These are phyloP conservation scores for Vinca major DNA, from an alignment of 305 asterid genomes.

Conservation along the genomic window DNA sequence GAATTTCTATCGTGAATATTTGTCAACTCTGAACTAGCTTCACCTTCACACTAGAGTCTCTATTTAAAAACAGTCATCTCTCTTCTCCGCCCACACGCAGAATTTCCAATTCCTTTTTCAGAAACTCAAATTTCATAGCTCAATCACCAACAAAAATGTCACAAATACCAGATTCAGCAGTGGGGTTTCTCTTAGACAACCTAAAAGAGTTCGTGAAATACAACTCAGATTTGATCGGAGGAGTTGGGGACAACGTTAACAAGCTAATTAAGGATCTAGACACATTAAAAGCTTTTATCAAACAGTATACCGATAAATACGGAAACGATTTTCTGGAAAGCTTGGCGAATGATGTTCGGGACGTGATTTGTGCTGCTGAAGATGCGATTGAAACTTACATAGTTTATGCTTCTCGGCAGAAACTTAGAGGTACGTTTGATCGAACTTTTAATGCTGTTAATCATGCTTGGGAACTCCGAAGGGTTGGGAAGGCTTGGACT, in stretches of 20 bases:
- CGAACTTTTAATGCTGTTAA: not conserved
- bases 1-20: no score
- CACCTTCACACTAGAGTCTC: no score
- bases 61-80: no score
- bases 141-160: not conserved
- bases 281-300: slow-evolving; percentile 13
- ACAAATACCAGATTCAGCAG: slow-evolving; percentile 41
- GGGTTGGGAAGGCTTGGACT: slow-evolving; percentile 9
- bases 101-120: no score
- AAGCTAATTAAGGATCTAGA: slow-evolving; percentile 21
- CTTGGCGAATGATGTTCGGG: slow-evolving; percentile 10
- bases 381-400: slow-evolving; percentile 22
- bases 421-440: not conserved
- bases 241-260: slow-evolving; percentile 36
- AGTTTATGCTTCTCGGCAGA: slow-evolving; percentile 10
- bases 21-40: no score
- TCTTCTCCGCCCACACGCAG: no score
- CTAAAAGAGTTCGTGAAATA: slow-evolving; percentile 38
- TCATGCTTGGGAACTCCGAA: slow-evolving; percentile 5
- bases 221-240: slow-evolving; percentile 34
- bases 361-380: slow-evolving; percentile 18
- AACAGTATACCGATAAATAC: slow-evolving; percentile 8
- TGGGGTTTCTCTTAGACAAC: slow-evolving; percentile 48
- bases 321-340: slow-evolving; percentile 15
- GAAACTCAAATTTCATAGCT: not conserved